These are phyloP conservation scores for Aspergillus pseudotamarii DNA, from an alignment of 2,329 filamentous ascomycete species.

Conservation along the genomic window DNA sequence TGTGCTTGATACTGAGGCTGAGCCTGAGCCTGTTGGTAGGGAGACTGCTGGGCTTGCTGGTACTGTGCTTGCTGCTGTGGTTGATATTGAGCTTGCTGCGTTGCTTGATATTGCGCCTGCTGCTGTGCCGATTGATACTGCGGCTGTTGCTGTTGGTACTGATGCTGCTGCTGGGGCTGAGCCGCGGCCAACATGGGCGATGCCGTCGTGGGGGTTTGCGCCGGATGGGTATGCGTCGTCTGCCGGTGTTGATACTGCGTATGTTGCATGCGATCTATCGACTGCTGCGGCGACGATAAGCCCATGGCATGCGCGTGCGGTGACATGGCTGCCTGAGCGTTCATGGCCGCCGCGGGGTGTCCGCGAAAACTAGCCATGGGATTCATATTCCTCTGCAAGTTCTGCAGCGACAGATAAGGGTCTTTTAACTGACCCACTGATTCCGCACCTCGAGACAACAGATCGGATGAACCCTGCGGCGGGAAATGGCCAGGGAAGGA, in stretches of 20 bases:
- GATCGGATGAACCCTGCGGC: constrained; percentile 31
- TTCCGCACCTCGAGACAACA: constrained; percentile 32
- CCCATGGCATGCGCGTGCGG: constrained; percentile 32
- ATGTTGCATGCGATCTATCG: constrained; percentile 33
- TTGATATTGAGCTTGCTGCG: constrained; percentile 8
- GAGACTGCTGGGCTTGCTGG: constrained; percentile 18
- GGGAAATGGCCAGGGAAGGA: constrained; percentile 33
- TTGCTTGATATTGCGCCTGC: neutral
- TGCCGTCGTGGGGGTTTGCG: constrained; percentile 18
- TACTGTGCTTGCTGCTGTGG: constrained; percentile 16
- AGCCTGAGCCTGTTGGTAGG: constrained; percentile 20
- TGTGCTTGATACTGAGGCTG: constrained; percentile 23
- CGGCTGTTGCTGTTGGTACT: constrained; percentile 11
- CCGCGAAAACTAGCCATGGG: constrained; percentile 34
- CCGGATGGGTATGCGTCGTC: constrained; percentile 17
- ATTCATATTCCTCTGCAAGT: constrained; percentile 33
- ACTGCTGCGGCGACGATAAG: constrained; percentile 36
- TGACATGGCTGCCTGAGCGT: constrained; percentile 28
- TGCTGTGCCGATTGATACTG: neutral
- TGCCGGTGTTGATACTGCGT: constrained; percentile 32
- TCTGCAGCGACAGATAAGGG: constrained; percentile 30
- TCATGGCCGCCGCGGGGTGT: constrained; percentile 27
- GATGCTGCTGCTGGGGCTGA: constrained; percentile 22
- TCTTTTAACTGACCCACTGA: constrained; percentile 29
- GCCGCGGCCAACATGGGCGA: constrained; percentile 23